Evolutionary conservation across 139 green algal genomes (phyloP), one percentile per base, ranked within the genome.

Genomic region (Volvox africanus): DNA sequence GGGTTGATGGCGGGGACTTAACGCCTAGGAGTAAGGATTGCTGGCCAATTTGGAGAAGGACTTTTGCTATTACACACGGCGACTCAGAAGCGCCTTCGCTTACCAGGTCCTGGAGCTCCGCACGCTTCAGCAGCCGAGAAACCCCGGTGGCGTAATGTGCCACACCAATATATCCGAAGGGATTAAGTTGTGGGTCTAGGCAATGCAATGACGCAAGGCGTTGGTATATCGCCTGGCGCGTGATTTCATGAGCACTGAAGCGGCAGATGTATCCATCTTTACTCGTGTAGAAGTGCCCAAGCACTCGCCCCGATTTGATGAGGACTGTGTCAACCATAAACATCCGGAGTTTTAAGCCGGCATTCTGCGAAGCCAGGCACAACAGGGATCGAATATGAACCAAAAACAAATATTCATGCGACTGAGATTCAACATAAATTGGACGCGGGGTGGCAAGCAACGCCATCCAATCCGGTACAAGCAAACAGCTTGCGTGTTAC

Each of bases 51-150:
- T 9, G 44, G 44, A 9, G 44, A 55, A 55, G 44, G 44, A 5
- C 44, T 55, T 55, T 55, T 55, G 44, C 44, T 55, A 55, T 55
- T 14, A 55, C 5, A 55, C 44, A 55, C 44, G 44, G n/a, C n/a
- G n/a, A n/a, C 44, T 14, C 5, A 14, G 9, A 55, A 55, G 9
- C 9, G 44, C 44, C 44, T 55, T 73, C 28, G 24, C 90, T 69
- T 67, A 93, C 90, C 84, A 93, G 35, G 21, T 91, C 76, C 44
- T 93, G 90, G 30, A 93, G 87, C 91, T 93, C 87, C 0, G 65
- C 30, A 0, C 55, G 81, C 82, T 92, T 92, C 14, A 93, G 73
- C 30, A 88, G 75, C 20, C 91, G 69, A 16, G 91, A 93, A 1
- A 93, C 37, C 24, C 91, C 91, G 17, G 79, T 86, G 0, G 36